Conservation (phyloP, 208 protist species). For the Acanthamoeba lugdunensis region DNA sequence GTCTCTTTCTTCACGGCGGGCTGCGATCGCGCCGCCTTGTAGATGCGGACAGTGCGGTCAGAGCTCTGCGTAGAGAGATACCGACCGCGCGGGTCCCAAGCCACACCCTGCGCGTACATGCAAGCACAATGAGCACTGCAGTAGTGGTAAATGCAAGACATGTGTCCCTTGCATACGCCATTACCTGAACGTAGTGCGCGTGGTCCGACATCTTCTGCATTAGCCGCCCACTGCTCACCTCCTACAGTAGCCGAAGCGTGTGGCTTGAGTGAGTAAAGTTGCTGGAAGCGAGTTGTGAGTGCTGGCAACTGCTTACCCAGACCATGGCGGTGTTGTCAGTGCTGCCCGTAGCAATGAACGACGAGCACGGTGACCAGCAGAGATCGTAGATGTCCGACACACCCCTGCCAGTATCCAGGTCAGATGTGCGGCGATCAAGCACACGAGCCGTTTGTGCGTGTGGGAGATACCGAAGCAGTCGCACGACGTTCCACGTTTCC, state of each 20-base stretch:
- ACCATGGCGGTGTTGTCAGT: constrained; percentile 34
- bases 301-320: not conserved
- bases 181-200: constrained; percentile 59
- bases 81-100: constrained; percentile 27
- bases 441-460: not conserved
- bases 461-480: constrained; percentile 34
- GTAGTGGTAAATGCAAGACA: not conserved
- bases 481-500: constrained; percentile 52
- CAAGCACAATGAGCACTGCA: not conserved
- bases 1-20: not conserved
- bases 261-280: not conserved
- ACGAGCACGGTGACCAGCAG: constrained; percentile 39
- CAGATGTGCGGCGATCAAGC: not conserved
- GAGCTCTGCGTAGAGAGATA: constrained; percentile 66
- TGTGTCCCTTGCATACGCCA: too few relatives aligned
- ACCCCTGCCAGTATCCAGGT: not conserved
- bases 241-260: not conserved
- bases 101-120: not conserved
- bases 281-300: too few relatives aligned
- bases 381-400: constrained; percentile 46
- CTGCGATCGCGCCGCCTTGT: constrained; percentile 48
- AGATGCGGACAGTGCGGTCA: constrained; percentile 30
- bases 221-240: not conserved
- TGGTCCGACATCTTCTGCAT: constrained; percentile 54
- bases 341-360: constrained; percentile 26